A percentile compares a stretch with the other conserved stretches of the same genome.
phyloP scores from a whole-genome alignment of 805 yeast species.

The Metschnikowia borealis region DNA sequence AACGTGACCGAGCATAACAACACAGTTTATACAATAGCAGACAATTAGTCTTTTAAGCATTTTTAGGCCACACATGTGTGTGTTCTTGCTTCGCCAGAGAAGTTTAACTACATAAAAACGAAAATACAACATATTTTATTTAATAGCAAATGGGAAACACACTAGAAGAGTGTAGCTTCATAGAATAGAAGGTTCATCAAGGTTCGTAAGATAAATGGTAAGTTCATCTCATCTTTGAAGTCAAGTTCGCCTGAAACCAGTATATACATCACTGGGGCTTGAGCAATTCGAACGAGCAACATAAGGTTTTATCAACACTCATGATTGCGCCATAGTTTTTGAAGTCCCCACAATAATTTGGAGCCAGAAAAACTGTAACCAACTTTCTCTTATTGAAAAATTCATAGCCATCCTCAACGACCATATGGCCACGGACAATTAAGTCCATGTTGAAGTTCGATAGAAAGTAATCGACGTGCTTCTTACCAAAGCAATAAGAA shows the following conservation, averaged over 20 bases:
- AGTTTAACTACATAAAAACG: background rate
- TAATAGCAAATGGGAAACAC: slow-evolving; percentile 1
- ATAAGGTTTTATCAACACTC: slow-evolving; percentile 63
- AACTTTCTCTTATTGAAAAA: slow-evolving; percentile 70
- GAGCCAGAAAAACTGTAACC: slow-evolving; percentile 79
- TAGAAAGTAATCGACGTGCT: slow-evolving; percentile 68
- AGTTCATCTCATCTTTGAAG: background rate
- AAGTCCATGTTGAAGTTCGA: slow-evolving; percentile 66
- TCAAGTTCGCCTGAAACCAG: background rate
- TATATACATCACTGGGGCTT: slow-evolving; percentile 42
- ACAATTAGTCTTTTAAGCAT: background rate
- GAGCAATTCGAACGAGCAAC: slow-evolving; percentile 68
- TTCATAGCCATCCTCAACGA: slow-evolving; percentile 84
- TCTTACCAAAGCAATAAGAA: slow-evolving; percentile 70
- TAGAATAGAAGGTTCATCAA: slow-evolving; percentile 2
- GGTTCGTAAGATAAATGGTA: slow-evolving; percentile 4
- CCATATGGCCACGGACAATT: slow-evolving; percentile 84
- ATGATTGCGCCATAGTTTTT: slow-evolving; percentile 78
- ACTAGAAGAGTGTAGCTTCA: background rate
- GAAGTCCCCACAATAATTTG: slow-evolving; percentile 80
- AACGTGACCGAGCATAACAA: slow-evolving; percentile 19
- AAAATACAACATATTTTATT: slow-evolving; percentile 2
- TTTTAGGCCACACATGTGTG: background rate
- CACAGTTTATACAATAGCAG: slow-evolving; percentile 7
- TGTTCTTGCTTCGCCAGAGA: background rate